phyloP scores from a whole-genome alignment of 345 rosid genomes.

The Brassica cretica region DNA sequence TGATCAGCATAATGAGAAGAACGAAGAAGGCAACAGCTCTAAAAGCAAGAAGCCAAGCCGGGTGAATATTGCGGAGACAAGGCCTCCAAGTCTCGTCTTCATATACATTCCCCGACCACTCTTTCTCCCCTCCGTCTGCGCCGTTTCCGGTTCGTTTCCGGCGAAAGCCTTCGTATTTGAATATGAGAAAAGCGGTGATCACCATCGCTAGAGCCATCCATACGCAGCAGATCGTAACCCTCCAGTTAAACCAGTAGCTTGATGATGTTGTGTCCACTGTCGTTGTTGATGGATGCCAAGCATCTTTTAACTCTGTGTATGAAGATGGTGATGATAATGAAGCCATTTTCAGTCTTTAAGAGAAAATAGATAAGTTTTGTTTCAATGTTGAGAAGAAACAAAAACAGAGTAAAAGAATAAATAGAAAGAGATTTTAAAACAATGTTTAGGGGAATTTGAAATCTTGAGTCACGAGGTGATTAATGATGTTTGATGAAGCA shows the following conservation, averaged over 20 bases:
- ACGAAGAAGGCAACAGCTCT: slow-evolving; percentile 64
- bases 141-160: slow-evolving; percentile 21
- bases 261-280: slow-evolving; percentile 54
- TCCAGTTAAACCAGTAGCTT: slow-evolving; percentile 92
- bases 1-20: slow-evolving; percentile 56
- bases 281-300: slow-evolving; percentile 43
- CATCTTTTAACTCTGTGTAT: slow-evolving; percentile 40
- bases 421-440: slow-evolving; percentile 6
- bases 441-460: slow-evolving; percentile 24
- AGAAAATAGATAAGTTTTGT: neutral
- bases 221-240: slow-evolving; percentile 66
- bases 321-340: slow-evolving; percentile 27
- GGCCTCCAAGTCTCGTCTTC: slow-evolving; percentile 90
- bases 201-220: slow-evolving; percentile 52
- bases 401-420: slow-evolving; percentile 31
- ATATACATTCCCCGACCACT: slow-evolving; percentile 47
- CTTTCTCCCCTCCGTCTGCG: slow-evolving; percentile 48
- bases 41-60: slow-evolving; percentile 89
- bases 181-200: slow-evolving; percentile 54
- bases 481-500: slow-evolving; percentile 24
- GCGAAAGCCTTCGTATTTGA: slow-evolving; percentile 60
- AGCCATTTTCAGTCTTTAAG: slow-evolving; percentile 27
- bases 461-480: slow-evolving; percentile 20
- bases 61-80: slow-evolving; percentile 77
- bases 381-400: slow-evolving; percentile 14